phyloP scores from a whole-genome alignment of 2,329 filamentous ascomycete genomes.

The Aureobasidium sp. region DNA sequence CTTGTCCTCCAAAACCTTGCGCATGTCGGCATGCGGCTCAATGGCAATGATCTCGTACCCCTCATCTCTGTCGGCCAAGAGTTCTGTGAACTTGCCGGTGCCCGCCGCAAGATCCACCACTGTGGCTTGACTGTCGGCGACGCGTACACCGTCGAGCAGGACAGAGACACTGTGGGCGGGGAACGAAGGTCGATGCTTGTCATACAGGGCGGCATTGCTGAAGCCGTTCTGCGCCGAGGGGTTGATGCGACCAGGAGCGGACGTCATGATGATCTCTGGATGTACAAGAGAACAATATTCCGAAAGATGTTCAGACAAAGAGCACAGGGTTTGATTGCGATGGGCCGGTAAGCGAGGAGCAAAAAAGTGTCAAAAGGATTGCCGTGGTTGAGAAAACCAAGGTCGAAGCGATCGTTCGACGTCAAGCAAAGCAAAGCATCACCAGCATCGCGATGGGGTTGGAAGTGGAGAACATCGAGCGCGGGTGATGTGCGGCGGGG shows the following conservation, averaged over 20 bases:
- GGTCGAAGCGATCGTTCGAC: slow-evolving; percentile 2
- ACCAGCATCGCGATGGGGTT: not conserved
- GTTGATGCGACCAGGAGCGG: slow-evolving; percentile 18
- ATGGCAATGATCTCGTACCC: slow-evolving; percentile 54
- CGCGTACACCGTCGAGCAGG: slow-evolving; percentile 50
- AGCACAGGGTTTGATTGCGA: slow-evolving; percentile 7
- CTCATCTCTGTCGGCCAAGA: slow-evolving; percentile 53
- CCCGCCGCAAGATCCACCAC: slow-evolving; percentile 61
- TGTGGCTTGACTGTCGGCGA: slow-evolving; percentile 43
- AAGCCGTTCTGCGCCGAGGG: slow-evolving; percentile 48
- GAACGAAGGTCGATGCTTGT: slow-evolving; percentile 63
- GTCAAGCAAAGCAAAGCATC: slow-evolving; percentile 10
- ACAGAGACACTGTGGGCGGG: slow-evolving; percentile 49
- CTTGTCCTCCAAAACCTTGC: slow-evolving; percentile 54
- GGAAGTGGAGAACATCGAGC: slow-evolving; percentile 4
- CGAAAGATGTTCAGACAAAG: not conserved
- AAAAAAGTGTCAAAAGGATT: not conserved
- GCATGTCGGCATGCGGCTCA: slow-evolving; percentile 62
- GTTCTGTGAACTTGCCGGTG: slow-evolving; percentile 64
- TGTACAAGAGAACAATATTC: not conserved
- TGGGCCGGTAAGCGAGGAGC: not conserved
- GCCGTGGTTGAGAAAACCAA: slow-evolving; percentile 1
- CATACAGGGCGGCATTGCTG: slow-evolving; percentile 57
- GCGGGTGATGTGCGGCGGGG: slow-evolving; percentile 3
- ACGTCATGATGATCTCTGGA: slow-evolving; percentile 9